phyloP scores from a whole-genome alignment of 2,329 filamentous ascomycete species.

The Fusarium chuoi region DNA sequence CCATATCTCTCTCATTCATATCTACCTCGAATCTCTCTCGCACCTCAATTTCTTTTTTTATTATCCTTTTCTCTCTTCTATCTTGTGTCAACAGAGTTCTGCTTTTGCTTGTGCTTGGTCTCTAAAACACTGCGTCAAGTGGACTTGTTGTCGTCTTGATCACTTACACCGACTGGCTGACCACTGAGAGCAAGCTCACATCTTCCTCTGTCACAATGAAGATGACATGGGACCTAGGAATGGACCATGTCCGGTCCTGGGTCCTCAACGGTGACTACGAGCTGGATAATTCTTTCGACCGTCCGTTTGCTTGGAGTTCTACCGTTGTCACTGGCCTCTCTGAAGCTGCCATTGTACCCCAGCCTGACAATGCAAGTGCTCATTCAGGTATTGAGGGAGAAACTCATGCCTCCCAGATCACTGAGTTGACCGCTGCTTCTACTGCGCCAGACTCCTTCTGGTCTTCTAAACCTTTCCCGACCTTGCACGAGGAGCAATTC shows the following conservation, averaged over 20 bases:
- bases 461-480: conserved; percentile 3
- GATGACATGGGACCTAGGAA: conserved; percentile 43
- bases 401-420: conserved; percentile 6
- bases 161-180: conserved; percentile 12
- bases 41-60: conserved; percentile 9
- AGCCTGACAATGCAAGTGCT: conserved; percentile 35
- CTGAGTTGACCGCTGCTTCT: conserved; percentile 24
- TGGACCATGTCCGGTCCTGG: conserved; percentile 46
- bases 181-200: conserved; percentile 12
- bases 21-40: conserved; percentile 26
- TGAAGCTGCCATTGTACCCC: conserved; percentile 33
- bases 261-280: conserved; percentile 41
- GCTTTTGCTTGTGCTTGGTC: not conserved
- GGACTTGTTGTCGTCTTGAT: not conserved
- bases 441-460: conserved; percentile 19
- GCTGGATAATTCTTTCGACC: conserved; percentile 31
- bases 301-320: conserved; percentile 40
- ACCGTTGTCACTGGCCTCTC: conserved; percentile 42
- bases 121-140: not conserved
- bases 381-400: conserved; percentile 20
- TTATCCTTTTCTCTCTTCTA: conserved; percentile 2
- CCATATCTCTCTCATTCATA: conserved; percentile 20
- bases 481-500: conserved; percentile 19
- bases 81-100: not conserved
- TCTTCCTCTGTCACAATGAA: conserved; percentile 36